phyloP scores from a whole-genome alignment of 306 rosid genomes.

The Cicer yamashitae region DNA sequence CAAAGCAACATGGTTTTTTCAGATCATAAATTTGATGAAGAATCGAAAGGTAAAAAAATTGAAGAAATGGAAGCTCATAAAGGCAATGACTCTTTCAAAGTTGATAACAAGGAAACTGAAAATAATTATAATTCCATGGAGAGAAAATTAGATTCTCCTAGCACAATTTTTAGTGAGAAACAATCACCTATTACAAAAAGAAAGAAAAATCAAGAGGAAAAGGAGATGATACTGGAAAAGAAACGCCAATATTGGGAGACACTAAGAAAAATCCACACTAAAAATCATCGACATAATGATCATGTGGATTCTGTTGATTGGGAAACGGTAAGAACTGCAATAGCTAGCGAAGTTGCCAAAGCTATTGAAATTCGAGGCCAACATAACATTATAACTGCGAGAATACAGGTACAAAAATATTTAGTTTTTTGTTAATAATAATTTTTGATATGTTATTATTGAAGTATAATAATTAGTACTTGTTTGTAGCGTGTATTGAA shows the following conservation, averaged over 20 bases:
- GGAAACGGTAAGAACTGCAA: constrained; percentile 66
- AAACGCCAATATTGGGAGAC: constrained; percentile 54
- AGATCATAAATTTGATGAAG: neutral
- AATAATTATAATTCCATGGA: neutral
- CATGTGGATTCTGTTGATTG: constrained; percentile 63
- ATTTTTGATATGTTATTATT: constrained; percentile 13
- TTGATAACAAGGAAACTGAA: neutral
- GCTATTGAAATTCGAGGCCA: constrained; percentile 70
- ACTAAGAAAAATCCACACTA: constrained; percentile 39
- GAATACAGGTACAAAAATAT: constrained; percentile 55
- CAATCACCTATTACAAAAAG: neutral
- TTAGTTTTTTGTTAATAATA: neutral
- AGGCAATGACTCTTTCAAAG: neutral
- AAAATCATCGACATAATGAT: constrained; percentile 20
- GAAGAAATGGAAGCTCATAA: constrained; percentile 30
- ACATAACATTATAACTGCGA: constrained; percentile 52
- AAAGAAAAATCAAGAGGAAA: constrained; percentile 19
- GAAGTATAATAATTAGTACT: neutral
- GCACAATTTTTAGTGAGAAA: neutral
- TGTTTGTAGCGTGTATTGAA: constrained; percentile 60
- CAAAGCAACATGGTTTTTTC: neutral
- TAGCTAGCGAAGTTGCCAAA: constrained; percentile 43
- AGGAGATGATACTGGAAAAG: constrained; percentile 31
- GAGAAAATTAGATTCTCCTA: neutral
- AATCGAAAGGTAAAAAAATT: neutral